Evolutionary conservation across 192 early-diverging fungal species (phyloP).

Genomic region (Dispira simplex): DNA sequence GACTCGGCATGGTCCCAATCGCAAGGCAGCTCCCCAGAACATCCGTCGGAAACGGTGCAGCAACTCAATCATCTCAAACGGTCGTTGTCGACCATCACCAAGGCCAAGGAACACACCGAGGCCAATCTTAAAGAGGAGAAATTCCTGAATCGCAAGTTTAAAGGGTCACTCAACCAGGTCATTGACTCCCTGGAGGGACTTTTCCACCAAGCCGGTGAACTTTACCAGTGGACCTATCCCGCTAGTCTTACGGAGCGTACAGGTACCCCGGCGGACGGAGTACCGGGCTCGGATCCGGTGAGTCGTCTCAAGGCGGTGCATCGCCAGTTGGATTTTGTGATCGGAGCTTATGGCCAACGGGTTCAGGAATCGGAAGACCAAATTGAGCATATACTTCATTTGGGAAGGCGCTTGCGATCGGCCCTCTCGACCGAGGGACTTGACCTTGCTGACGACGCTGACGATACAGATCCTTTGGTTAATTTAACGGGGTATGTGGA

Average conservation of each 20-base stretch:
- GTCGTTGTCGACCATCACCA: too few species aligned
- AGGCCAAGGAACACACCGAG: neutral
- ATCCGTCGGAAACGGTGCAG: too few species aligned
- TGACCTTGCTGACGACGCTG: too few species aligned
- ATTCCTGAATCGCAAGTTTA: neutral
- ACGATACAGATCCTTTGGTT: too few species aligned
- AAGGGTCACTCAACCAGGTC: neutral
- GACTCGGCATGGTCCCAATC: too few species aligned
- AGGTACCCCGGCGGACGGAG: neutral
- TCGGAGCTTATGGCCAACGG: neutral
- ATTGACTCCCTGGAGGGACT: neutral
- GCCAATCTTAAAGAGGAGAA: neutral
- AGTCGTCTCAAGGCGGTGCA: neutral
- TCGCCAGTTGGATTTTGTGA: neutral
- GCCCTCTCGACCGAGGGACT: too few species aligned
- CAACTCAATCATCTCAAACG: too few species aligned
- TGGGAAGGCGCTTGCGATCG: too few species aligned
- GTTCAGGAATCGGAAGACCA: neutral
- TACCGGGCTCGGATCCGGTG: neutral
- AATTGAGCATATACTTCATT: too few species aligned
- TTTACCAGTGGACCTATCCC: neutral
- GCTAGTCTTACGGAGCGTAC: neutral
- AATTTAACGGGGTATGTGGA: too few species aligned
- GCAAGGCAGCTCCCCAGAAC: too few species aligned
- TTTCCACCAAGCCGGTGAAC: neutral